These are phyloP conservation scores for Berkeleyomyces rouxiae DNA, from an alignment of 2,329 filamentous ascomycete species.

Conservation along the genomic window DNA sequence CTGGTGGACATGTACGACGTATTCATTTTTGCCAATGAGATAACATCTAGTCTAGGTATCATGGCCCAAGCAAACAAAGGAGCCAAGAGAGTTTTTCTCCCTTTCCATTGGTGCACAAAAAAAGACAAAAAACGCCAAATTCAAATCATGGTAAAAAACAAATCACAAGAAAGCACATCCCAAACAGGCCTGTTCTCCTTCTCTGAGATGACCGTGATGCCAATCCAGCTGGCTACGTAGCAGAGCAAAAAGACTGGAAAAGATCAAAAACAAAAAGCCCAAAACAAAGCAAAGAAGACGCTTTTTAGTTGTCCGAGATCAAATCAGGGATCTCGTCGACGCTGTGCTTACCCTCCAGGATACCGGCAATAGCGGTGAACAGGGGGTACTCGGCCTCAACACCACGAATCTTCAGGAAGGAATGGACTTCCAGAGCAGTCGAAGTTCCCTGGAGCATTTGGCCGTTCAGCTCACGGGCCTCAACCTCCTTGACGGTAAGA, in stretches of 20 bases:
- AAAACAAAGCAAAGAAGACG: slow-evolving; percentile 6
- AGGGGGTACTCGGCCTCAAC: slow-evolving; percentile 75
- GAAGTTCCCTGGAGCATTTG: slow-evolving; percentile 92
- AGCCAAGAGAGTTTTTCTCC: background rate
- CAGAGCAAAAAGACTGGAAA: slow-evolving; percentile 2
- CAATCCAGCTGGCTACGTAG: slow-evolving; percentile 12
- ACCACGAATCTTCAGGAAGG: slow-evolving; percentile 64
- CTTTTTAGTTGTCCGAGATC: slow-evolving; percentile 25
- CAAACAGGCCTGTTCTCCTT: slow-evolving; percentile 2
- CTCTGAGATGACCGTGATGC: slow-evolving; percentile 10
- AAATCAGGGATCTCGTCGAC: slow-evolving; percentile 68
- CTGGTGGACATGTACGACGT: slow-evolving; percentile 3
- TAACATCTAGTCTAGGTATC: slow-evolving; percentile 11
- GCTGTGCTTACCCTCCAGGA: slow-evolving; percentile 58
- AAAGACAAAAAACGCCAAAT: slow-evolving; percentile 1
- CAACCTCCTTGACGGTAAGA: slow-evolving; percentile 69
- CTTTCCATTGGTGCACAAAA: background rate
- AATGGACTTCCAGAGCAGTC: slow-evolving; percentile 82
- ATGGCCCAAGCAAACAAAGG: slow-evolving; percentile 1
- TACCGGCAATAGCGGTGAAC: slow-evolving; percentile 71
- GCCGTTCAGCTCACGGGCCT: slow-evolving; percentile 78
- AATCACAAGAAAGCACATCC: background rate
- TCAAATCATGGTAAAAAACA: background rate
- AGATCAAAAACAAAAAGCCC: background rate
- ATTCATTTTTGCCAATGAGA: slow-evolving; percentile 4